These are phyloP conservation scores for Venturia carpophila DNA, from an alignment of 2,329 filamentous ascomycete species.

Conservation along the genomic window DNA sequence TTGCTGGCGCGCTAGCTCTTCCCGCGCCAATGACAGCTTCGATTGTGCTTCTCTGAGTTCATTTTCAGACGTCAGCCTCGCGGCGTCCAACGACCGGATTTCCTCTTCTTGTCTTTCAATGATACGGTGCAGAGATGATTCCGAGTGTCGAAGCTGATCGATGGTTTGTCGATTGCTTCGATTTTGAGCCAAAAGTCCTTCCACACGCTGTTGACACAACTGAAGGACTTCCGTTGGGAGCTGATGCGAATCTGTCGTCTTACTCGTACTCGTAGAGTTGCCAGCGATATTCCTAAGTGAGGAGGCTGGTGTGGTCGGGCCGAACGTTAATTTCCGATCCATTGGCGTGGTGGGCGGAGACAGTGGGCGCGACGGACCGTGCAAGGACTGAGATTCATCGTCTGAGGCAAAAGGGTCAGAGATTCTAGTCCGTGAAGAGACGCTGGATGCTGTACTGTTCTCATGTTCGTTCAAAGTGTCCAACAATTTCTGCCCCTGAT, in stretches of 20 bases:
- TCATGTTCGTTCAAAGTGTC: not conserved
- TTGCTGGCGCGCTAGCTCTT: not conserved
- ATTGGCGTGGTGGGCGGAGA: slow-evolving; percentile 13
- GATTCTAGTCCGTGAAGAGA: not conserved
- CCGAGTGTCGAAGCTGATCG: slow-evolving; percentile 13
- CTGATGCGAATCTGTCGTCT: not conserved
- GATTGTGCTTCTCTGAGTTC: not conserved
- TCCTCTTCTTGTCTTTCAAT: slow-evolving; percentile 7
- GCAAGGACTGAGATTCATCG: not conserved
- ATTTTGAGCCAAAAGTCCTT: slow-evolving; percentile 10
- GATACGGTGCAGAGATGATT: slow-evolving; percentile 4
- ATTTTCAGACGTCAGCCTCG: not conserved
- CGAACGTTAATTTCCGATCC: not conserved
- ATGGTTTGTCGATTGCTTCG: not conserved
- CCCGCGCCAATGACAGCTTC: not conserved
- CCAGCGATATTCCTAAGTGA: not conserved
- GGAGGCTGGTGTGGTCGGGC: not conserved
- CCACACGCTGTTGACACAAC: slow-evolving; percentile 15
- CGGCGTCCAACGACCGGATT: not conserved
- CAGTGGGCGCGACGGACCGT: slow-evolving; percentile 12
- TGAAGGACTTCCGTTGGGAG: slow-evolving; percentile 15
- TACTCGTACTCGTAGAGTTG: not conserved
- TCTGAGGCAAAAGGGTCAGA: not conserved
- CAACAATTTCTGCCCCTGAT: slow-evolving; percentile 5
- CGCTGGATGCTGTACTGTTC: not conserved